Percentiles rank a stretch among this genome's conserved stretches.
phyloP scores from a whole-genome alignment of 306 rosid species.

The Fagus crenata region DNA sequence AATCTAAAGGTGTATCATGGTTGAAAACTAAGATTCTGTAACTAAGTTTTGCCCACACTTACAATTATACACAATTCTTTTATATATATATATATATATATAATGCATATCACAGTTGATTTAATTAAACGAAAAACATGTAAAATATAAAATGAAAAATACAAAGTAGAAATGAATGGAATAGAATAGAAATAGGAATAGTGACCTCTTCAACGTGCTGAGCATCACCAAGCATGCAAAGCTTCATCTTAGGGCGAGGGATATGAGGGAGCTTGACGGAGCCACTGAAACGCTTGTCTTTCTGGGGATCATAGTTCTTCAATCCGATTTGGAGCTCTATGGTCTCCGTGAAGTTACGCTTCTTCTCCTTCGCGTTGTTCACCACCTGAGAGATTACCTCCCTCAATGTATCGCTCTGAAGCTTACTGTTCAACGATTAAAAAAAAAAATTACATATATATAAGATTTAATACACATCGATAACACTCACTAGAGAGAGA shows the following conservation, averaged over 20 bases:
- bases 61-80: background rate
- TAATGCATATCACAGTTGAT: background rate
- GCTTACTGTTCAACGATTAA: conserved; percentile 40
- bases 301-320: conserved; percentile 85
- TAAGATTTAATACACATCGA: no score
- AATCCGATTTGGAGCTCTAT: conserved; percentile 81
- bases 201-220: conserved; percentile 86
- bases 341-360: conserved; percentile 61
- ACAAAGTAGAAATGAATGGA: background rate
- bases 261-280: conserved; percentile 80
- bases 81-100: no score
- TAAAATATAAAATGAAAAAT: background rate
- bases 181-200: background rate
- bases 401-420: conserved; percentile 46
- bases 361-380: conserved; percentile 37
- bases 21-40: no score
- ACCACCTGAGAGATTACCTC: conserved; percentile 46
- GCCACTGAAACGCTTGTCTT: conserved; percentile 87
- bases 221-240: conserved; percentile 94
- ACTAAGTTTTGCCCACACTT: no score
- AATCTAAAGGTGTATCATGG: no score
- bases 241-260: conserved; percentile 85
- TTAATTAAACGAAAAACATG: background rate
- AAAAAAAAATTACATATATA: background rate
- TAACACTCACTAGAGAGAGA: background rate